A percentile compares a stretch with the other conserved stretches of the same genome.
Evolutionary conservation across 805 yeast genomes (phyloP).

Genomic region (Clavispora santaluciae): DNA sequence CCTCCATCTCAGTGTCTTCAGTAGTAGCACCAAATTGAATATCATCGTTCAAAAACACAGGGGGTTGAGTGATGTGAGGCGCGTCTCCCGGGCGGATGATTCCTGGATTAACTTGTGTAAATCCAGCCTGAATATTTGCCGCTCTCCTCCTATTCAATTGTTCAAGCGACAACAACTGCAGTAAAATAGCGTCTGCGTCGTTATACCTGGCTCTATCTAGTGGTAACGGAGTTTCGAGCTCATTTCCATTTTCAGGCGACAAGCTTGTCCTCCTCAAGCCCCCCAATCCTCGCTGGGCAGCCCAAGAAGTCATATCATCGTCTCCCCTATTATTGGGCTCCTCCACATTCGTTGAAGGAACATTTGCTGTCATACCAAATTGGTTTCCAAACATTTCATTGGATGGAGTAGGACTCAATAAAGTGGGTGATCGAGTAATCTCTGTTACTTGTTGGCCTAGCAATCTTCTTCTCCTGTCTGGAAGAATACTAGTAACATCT

Average conservation of each 20-base stretch:
- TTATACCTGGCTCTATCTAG: slow-evolving; percentile 6
- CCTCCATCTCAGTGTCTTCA: slow-evolving; percentile 33
- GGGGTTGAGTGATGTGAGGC: slow-evolving; percentile 38
- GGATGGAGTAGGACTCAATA: slow-evolving; percentile 6
- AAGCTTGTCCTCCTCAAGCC: slow-evolving; percentile 13
- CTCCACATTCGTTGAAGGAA: background rate
- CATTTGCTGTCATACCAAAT: slow-evolving; percentile 5
- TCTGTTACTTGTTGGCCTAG: background rate
- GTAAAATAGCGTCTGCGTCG: slow-evolving; percentile 13
- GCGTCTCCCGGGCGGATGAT: slow-evolving; percentile 26
- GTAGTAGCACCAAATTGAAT: slow-evolving; percentile 20
- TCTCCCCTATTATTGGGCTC: slow-evolving; percentile 4
- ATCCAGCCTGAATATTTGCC: slow-evolving; percentile 7
- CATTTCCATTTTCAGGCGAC: background rate
- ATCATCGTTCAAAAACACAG: slow-evolving; percentile 29
- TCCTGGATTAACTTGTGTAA: slow-evolving; percentile 4
- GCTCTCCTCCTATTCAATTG: slow-evolving; percentile 11
- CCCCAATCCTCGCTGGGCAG: slow-evolving; percentile 27
- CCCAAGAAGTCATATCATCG: slow-evolving; percentile 17
- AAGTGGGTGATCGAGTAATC: background rate
- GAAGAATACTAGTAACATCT: slow-evolving; percentile 4
- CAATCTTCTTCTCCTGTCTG: slow-evolving; percentile 5
- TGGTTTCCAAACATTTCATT: slow-evolving; percentile 8
- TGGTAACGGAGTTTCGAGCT: background rate
- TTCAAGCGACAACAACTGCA: slow-evolving; percentile 13